These are phyloP conservation scores for Nicotiana tabacum DNA, from an alignment of 257 asterid species.

Conservation along the genomic window DNA sequence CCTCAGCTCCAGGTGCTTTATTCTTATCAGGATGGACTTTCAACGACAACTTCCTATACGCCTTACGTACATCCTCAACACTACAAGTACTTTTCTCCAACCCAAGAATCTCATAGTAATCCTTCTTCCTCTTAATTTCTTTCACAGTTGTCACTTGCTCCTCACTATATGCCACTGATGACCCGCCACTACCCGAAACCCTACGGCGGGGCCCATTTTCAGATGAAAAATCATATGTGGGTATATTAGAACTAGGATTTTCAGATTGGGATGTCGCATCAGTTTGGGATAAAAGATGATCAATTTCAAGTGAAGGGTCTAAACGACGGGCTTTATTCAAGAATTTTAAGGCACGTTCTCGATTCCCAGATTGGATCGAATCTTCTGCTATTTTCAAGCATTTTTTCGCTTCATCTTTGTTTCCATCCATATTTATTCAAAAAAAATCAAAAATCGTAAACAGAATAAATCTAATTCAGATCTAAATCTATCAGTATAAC, in stretches of 20 bases:
- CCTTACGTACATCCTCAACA: slow-evolving; percentile 72
- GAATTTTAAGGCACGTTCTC: slow-evolving; percentile 62
- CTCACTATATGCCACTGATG: slow-evolving; percentile 3
- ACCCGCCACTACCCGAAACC: no score
- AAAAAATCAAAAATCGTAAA: background rate
- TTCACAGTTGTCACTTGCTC: slow-evolving; percentile 63
- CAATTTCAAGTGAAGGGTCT: slow-evolving; percentile 61
- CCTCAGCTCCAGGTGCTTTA: slow-evolving; percentile 91
- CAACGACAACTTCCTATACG: slow-evolving; percentile 78
- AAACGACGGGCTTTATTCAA: slow-evolving; percentile 76
- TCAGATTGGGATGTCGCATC: slow-evolving; percentile 30
- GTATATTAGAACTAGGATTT: background rate
- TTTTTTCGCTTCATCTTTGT: slow-evolving; percentile 93
- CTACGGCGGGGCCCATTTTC: no score
- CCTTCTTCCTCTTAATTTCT: slow-evolving; percentile 74
- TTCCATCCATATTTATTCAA: slow-evolving; percentile 64
- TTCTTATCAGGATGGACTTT: slow-evolving; percentile 98
- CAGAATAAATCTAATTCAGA: background rate
- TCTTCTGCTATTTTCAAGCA: slow-evolving; percentile 71
- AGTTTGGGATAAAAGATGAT: slow-evolving; percentile 44
- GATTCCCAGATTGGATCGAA: slow-evolving; percentile 71
- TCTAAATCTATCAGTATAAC: no score
- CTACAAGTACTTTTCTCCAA: slow-evolving; percentile 57
- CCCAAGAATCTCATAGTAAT: slow-evolving; percentile 85
- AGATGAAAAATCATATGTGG: no score